Base-by-base conservation (phyloP, 2,329 filamentous ascomycete genomes). In the Cyphellophora europaea region DNA sequence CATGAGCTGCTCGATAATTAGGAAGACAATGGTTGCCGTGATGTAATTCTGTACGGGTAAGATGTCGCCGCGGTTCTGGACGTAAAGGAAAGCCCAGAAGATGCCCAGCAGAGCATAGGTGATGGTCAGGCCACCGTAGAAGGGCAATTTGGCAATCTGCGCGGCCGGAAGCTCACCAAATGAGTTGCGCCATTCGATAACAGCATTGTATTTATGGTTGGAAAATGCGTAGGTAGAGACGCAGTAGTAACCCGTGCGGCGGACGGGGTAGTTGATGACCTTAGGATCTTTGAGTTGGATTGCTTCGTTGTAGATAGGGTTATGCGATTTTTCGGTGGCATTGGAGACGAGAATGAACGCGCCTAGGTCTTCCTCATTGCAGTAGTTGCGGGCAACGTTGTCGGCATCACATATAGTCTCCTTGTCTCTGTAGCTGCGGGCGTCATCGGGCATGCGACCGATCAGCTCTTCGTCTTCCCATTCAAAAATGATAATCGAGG, bases 41-140 rank as follows among this genome's bases (percentile, higher is more conserved):
- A 98, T 96, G 59, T 98, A 98, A 58, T 98, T 98, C 61, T 98
- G 91, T 2, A 98, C 91, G 11, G 93, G 82, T 53, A 98, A 78
- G 43, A 98, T 96, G 58, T 98, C 91, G 52, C 82, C 77, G 40
- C 89, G 75, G 58, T 98, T 86, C 59, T 95, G 87, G 52, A 88
- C 88, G 62, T 98, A 96, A 14, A 96, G 69, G 59, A 95, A 94
- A 6, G 75, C 86, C 91, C 91, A 98, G 58, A 87, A 89, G 57
- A 77, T 72, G 47, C 77, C 79, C 47, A 96, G 75, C 13, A 96
- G 72, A 32, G 87, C 87, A 60, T 98, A 98, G 19, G 93, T 76
- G 44, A 98, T 88, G 1, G 88, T 89, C 48, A 96, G 78, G 38
- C 82, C 89, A 30, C 89, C 91, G 53, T 98, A 98, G 58, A 98